These are phyloP conservation scores for grape (Vitis vinifera) DNA, from an alignment of 164 flowering plant genomes.

Conservation along the genomic window DNA sequence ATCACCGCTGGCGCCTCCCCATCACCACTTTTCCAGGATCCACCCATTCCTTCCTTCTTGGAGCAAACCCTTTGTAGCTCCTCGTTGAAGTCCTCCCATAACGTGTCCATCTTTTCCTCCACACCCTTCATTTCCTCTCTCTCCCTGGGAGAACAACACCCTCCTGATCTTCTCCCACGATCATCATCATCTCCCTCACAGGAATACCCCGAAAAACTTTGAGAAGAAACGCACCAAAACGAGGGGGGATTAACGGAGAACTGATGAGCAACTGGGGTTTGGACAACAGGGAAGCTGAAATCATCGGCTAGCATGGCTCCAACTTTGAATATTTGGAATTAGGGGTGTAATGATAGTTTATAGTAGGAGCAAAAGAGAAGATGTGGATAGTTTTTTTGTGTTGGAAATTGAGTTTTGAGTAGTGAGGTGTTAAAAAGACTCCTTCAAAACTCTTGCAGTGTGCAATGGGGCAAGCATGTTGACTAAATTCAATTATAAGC, in stretches of 20 bases:
- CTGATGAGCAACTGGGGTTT: neutral
- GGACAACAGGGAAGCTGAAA: conserved; percentile 16
- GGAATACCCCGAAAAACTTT: neutral
- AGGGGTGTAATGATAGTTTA: neutral
- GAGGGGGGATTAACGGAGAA: neutral
- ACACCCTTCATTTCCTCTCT: neutral
- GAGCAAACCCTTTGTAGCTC: conserved; percentile 5
- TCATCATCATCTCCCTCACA: neutral
- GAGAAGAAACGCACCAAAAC: conserved; percentile 13
- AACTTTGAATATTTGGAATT: neutral
- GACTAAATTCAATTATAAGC: neutral
- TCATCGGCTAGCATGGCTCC: conserved; percentile 13
- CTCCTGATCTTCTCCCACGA: neutral
- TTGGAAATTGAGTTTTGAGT: neutral
- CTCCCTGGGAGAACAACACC: neutral
- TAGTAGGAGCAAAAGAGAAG: neutral
- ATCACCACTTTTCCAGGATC: neutral
- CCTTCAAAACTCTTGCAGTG: neutral
- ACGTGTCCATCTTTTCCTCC: conserved; percentile 19
- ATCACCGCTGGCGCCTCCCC: neutral
- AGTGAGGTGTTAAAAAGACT: neutral
- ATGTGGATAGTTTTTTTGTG: neutral
- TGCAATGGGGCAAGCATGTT: neutral
- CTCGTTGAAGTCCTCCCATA: conserved; percentile 20
- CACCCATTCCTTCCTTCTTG: neutral